Percentiles rank a stretch among this genome's conserved stretches.
Evolutionary conservation across 805 yeast genomes (phyloP).

Genomic region (Starmera quercuum): DNA sequence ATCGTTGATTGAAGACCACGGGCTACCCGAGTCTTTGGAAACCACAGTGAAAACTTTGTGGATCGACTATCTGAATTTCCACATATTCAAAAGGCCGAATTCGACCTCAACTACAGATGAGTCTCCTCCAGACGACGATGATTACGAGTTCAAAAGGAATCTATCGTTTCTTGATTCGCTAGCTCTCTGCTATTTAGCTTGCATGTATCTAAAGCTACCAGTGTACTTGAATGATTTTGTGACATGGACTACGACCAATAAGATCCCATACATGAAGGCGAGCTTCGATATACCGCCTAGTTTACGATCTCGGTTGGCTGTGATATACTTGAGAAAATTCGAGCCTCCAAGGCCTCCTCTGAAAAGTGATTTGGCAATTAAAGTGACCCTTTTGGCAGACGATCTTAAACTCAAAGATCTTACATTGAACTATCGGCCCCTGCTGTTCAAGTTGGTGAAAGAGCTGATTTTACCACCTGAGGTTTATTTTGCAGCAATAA

Average conservation of each 20-base stretch:
- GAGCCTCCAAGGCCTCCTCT: slow-evolving; percentile 34
- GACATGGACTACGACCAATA: slow-evolving; percentile 30
- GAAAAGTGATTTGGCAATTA: slow-evolving; percentile 27
- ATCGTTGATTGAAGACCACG: slow-evolving; percentile 27
- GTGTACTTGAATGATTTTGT: slow-evolving; percentile 42
- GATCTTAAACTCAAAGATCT: slow-evolving; percentile 1
- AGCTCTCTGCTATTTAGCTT: slow-evolving; percentile 42
- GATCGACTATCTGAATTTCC: slow-evolving; percentile 20
- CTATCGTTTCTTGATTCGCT: slow-evolving; percentile 12
- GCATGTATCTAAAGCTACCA: slow-evolving; percentile 41
- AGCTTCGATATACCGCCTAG: slow-evolving; percentile 30
- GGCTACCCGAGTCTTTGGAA: slow-evolving; percentile 23
- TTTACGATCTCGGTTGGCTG: slow-evolving; percentile 30
- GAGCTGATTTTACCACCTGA: slow-evolving; percentile 45
- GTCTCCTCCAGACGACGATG: slow-evolving; percentile 5
- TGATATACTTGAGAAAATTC: slow-evolving; percentile 26
- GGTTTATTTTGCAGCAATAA: slow-evolving; percentile 29
- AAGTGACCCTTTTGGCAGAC: slow-evolving; percentile 14
- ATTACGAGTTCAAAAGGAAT: slow-evolving; percentile 4
- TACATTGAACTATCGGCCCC: slow-evolving; percentile 25
- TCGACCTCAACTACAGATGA: slow-evolving; percentile 10
- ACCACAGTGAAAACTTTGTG: slow-evolving; percentile 30
- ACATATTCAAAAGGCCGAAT: slow-evolving; percentile 3
- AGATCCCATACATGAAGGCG: slow-evolving; percentile 42
- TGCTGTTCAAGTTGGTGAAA: slow-evolving; percentile 32